Evolutionary conservation across 257 asterid species (phyloP).

Genomic region (Nicotiana obtusifolia): DNA sequence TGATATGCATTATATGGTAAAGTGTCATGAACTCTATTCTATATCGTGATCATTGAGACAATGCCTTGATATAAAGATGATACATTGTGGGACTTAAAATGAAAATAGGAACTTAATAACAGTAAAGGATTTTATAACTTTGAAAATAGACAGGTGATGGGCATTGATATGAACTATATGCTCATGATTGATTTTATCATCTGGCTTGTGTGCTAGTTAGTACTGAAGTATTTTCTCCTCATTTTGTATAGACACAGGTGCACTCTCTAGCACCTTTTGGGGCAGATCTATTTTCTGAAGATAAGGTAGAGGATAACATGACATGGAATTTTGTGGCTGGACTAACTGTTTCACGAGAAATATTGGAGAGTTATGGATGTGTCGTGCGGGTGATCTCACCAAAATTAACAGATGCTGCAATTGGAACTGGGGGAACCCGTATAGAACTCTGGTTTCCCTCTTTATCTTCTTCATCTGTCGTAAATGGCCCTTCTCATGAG

Average conservation of each 20-base stretch:
- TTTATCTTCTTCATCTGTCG: conserved; percentile 25
- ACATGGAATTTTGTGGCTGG: conserved; percentile 96
- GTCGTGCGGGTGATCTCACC: conserved; percentile 85
- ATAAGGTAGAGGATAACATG: conserved; percentile 72
- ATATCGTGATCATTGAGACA: conserved; percentile 1
- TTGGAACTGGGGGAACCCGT: conserved; percentile 79
- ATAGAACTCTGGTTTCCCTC: conserved; percentile 90
- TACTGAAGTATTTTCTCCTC: background rate
- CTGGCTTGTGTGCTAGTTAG: background rate
- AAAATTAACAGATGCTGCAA: conserved; percentile 36
- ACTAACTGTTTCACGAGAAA: conserved; percentile 86
- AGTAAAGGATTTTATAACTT: background rate
- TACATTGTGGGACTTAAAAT: background rate
- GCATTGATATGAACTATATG: background rate
- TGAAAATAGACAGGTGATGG: too few relatives aligned
- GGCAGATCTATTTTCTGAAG: conserved; percentile 51
- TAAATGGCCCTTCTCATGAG: conserved; percentile 23
- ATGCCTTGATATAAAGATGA: background rate
- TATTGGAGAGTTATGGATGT: conserved; percentile 81
- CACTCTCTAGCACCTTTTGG: conserved; percentile 85
- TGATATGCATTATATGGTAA: conserved; percentile 97
- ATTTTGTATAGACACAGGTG: conserved; percentile 77
- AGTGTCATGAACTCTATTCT: conserved; percentile 7
- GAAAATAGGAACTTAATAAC: background rate
- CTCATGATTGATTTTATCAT: background rate